phyloP scores from a whole-genome alignment of 495 filamentous ascomycete genomes.

The Penicillium egyptiacum region DNA sequence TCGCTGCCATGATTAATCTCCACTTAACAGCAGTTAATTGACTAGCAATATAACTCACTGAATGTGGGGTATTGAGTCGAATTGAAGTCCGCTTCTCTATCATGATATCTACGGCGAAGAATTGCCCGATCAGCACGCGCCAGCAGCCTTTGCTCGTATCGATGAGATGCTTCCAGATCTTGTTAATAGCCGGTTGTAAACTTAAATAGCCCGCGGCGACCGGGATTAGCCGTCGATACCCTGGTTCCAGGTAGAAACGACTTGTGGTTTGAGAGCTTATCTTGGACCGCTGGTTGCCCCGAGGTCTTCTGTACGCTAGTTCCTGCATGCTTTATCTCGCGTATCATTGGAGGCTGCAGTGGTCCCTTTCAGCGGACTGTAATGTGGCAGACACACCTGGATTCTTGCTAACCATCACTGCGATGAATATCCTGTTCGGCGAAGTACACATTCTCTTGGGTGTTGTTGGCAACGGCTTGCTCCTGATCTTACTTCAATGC shows the following conservation, averaged over 20 bases:
- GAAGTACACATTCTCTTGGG: not conserved
- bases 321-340: not conserved
- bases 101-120: not conserved
- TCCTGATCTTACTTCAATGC: not conserved
- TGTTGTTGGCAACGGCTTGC: not conserved
- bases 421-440: not conserved
- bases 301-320: not conserved
- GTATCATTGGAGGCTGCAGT: not conserved
- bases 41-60: not conserved
- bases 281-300: not conserved
- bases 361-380: not conserved
- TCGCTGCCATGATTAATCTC: not conserved
- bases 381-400: not conserved
- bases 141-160: not conserved
- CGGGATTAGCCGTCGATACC: conserved; percentile 16
- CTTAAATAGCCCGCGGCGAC: conserved; percentile 8
- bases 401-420: not conserved
- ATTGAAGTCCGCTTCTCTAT: not conserved
- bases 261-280: not conserved
- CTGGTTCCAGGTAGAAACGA: conserved; percentile 3
- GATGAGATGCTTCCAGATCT: not conserved
- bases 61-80: not conserved
- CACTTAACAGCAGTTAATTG: not conserved
- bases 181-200: conserved; percentile 9
- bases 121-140: not conserved